Base-by-base conservation (phyloP, 306 rosid species). In the Quercus variabilis region DNA sequence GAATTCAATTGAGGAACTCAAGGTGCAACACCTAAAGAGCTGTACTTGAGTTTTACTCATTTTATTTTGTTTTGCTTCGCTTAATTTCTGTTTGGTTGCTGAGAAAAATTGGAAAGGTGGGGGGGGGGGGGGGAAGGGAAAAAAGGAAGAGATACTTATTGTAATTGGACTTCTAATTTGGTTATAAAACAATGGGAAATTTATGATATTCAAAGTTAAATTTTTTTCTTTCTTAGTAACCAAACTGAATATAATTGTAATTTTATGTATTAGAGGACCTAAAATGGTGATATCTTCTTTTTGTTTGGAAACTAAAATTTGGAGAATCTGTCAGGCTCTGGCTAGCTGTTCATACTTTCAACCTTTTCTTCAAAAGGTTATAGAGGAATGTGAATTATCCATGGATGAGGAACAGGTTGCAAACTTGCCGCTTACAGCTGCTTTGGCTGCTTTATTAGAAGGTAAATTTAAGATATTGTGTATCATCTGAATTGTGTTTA, bases 271-370 rank as follows among this genome's bases (percentile, higher is more conserved):
- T 77, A 1, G 23, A 49, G 35, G 67, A 30, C 49, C 25, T 49
- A 49, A 12, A 26, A 35, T 76, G 28, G 71, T 26, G 49, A 12
- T 46, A 26, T 77, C 1, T 52, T 70, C 10, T 73, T 38, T 76
- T 51, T 70, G 15, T 79, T 26, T 15, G 43, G 52, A 0, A 67
- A 9, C 68, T 52, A 23, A 49, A 71, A 59, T 82, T 57, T 71
- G 46, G 69, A 63, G n/a, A 9, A 23, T 55, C 73, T 84, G 33
- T 65, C 87, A 92, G 99, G 95, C 96, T 80, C 83, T 95, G 13
- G 98, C 96, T 2, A 91, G 99, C 82, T 92, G 97, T 83, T 78
- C 78, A 74, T 81, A 63, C 82, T 92, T 95, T 78, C 92, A 86
- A 73, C 80, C 87, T 70, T 95, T 89, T 86, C 86, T 92, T 62